Percentiles rank a stretch among this genome's conserved stretches.
These are phyloP conservation scores for Cercophora sp. DNA, from an alignment of 495 filamentous ascomycete species.

Conservation along the genomic window DNA sequence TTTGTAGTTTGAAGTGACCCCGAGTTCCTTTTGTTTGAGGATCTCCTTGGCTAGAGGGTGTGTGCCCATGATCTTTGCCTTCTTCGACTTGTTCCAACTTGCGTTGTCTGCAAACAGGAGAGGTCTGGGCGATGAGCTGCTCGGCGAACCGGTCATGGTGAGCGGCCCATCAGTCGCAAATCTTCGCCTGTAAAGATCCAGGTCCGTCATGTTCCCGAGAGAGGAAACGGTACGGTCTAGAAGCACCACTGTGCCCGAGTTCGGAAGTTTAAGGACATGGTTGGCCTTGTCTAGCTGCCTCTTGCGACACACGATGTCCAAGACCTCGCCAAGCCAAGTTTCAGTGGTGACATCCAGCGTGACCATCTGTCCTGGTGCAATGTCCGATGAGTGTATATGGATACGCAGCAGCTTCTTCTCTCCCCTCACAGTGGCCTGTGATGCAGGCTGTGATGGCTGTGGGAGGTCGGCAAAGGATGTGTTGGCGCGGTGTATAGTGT, in stretches of 20 bases:
- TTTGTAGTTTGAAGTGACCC: slow-evolving; percentile 61
- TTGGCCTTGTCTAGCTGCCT: slow-evolving; percentile 85
- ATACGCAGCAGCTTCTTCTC: slow-evolving; percentile 77
- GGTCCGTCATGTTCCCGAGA: slow-evolving; percentile 73
- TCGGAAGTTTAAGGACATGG: slow-evolving; percentile 81
- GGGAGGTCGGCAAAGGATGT: slow-evolving; percentile 61
- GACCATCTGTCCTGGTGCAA: slow-evolving; percentile 56
- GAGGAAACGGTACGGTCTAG: slow-evolving; percentile 87
- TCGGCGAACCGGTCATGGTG: slow-evolving; percentile 72
- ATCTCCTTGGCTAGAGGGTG: slow-evolving; percentile 73
- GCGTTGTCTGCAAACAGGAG: slow-evolving; percentile 58
- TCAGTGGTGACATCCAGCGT: slow-evolving; percentile 85
- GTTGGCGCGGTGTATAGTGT: slow-evolving; percentile 53
- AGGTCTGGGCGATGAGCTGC: slow-evolving; percentile 75
- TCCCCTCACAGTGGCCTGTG: slow-evolving; percentile 48
- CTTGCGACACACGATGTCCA: slow-evolving; percentile 85
- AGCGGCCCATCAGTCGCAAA: slow-evolving; percentile 77
- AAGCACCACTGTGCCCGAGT: slow-evolving; percentile 74
- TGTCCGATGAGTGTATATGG: slow-evolving; percentile 73
- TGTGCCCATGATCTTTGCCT: slow-evolving; percentile 56
- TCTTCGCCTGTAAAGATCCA: slow-evolving; percentile 83
- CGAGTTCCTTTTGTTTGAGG: slow-evolving; percentile 64
- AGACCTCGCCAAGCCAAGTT: slow-evolving; percentile 88
- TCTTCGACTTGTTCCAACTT: slow-evolving; percentile 62
- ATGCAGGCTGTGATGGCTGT: slow-evolving; percentile 57